Conservation (phyloP, 495 filamentous ascomycete genomes). For the Hyaloscypha variabilis region DNA sequence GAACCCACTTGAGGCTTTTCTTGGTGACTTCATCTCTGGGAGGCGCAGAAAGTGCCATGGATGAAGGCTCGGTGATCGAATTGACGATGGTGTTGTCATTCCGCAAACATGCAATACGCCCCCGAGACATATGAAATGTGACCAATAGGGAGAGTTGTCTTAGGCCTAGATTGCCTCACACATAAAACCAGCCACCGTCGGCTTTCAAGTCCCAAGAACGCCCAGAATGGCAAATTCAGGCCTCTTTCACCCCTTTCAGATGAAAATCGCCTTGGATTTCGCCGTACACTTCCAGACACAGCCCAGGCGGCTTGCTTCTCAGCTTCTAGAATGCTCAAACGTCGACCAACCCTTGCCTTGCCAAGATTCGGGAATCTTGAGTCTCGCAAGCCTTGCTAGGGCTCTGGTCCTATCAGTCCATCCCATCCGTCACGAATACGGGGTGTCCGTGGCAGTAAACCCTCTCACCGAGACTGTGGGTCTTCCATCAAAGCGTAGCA, state of each 20-base stretch:
- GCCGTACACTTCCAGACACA: neutral
- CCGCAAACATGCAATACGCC: neutral
- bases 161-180: neutral
- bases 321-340: neutral
- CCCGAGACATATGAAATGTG: neutral
- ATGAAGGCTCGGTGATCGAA: neutral
- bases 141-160: neutral
- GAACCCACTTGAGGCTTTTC: no score
- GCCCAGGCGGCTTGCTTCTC: neutral
- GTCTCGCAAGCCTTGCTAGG: neutral
- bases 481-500: neutral
- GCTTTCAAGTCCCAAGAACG: neutral
- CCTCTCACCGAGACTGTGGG: neutral
- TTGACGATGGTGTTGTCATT: neutral
- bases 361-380: neutral
- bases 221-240: neutral
- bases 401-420: neutral
- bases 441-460: neutral
- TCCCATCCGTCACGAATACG: neutral
- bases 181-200: neutral
- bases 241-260: neutral
- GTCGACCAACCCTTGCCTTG: neutral
- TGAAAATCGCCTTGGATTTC: neutral
- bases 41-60: neutral
- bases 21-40: neutral